These are phyloP conservation scores for Asterella californica DNA, from an alignment of 225 moss, liverwort and hornwort genomes.

Conservation along the genomic window DNA sequence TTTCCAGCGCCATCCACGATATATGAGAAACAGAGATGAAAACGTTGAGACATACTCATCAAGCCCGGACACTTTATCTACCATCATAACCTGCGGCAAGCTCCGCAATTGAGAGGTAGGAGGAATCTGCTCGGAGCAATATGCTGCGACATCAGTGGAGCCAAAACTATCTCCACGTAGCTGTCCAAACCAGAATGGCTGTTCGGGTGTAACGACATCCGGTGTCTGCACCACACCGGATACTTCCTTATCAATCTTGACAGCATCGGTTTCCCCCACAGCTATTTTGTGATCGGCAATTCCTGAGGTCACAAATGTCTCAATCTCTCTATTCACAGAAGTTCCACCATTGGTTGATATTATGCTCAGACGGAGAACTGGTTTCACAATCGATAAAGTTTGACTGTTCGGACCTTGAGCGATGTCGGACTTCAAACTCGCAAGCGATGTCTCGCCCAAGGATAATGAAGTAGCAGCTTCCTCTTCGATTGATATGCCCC, in stretches of 20 bases:
- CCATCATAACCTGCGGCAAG: slow-evolving; percentile 33
- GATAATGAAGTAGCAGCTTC: slow-evolving; percentile 27
- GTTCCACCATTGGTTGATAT: background rate
- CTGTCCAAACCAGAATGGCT: slow-evolving; percentile 42
- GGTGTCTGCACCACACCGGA: background rate
- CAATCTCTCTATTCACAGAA: background rate
- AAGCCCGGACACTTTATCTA: slow-evolving; percentile 37
- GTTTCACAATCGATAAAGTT: slow-evolving; percentile 5
- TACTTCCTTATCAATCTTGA: background rate
- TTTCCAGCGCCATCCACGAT: background rate
- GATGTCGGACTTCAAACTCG: background rate
- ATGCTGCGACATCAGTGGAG: slow-evolving; percentile 36
- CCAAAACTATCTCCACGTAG: slow-evolving; percentile 25
- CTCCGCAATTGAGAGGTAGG: slow-evolving; percentile 34
- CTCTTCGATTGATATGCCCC: slow-evolving; percentile 11
- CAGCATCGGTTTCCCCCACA: background rate
- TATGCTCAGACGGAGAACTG: slow-evolving; percentile 15
- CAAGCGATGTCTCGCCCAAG: slow-evolving; percentile 17
- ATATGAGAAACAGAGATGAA: background rate
- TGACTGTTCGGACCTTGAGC: background rate
- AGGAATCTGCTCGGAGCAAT: slow-evolving; percentile 32
- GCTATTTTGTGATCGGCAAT: background rate
- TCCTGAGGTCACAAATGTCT: background rate
- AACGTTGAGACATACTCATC: slow-evolving; percentile 38
- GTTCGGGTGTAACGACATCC: slow-evolving; percentile 12